Evolutionary conservation across 2,329 filamentous ascomycete species (phyloP).

Genomic region (Colletotrichum lindemuthianum): DNA sequence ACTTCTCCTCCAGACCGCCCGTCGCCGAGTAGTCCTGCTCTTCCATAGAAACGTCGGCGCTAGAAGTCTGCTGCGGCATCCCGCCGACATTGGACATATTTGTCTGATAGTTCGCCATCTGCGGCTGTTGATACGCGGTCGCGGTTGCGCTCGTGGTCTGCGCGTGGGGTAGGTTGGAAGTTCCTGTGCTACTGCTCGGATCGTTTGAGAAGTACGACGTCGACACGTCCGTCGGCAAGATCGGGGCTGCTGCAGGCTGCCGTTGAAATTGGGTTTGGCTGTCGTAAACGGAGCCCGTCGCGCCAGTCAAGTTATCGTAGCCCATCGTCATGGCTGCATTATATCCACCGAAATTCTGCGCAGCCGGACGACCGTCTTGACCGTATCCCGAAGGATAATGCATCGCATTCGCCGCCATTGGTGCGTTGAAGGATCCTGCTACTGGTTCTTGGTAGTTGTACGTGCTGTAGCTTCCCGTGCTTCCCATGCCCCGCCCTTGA

Average conservation of each 20-base stretch:
- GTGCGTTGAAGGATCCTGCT: slow-evolving; percentile 61
- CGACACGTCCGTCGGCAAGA: slow-evolving; percentile 73
- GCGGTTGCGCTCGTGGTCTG: slow-evolving; percentile 58
- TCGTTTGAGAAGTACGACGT: slow-evolving; percentile 81
- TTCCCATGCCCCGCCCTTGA: slow-evolving; percentile 62
- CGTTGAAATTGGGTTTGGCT: slow-evolving; percentile 79
- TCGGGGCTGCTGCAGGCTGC: slow-evolving; percentile 81
- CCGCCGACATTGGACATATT: slow-evolving; percentile 58
- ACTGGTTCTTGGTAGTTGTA: slow-evolving; percentile 66
- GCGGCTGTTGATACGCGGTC: slow-evolving; percentile 73
- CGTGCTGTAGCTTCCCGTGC: slow-evolving; percentile 61
- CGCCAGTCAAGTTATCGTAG: slow-evolving; percentile 59
- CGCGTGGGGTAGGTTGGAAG: slow-evolving; percentile 63
- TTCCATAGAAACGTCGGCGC: slow-evolving; percentile 60
- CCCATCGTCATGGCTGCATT: slow-evolving; percentile 72
- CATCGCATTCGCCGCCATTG: slow-evolving; percentile 66
- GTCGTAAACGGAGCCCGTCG: slow-evolving; percentile 73
- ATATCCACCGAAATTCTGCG: slow-evolving; percentile 67
- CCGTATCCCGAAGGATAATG: slow-evolving; percentile 74
- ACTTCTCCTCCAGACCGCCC: slow-evolving; percentile 73
- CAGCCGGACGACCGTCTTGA: slow-evolving; percentile 67
- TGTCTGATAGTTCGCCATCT: slow-evolving; percentile 61
- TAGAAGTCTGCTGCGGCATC: slow-evolving; percentile 52
- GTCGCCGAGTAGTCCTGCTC: slow-evolving; percentile 68
- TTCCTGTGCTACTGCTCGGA: slow-evolving; percentile 68